These are phyloP conservation scores for Carpinus fangiana DNA, from an alignment of 306 rosid species.

Conservation along the genomic window DNA sequence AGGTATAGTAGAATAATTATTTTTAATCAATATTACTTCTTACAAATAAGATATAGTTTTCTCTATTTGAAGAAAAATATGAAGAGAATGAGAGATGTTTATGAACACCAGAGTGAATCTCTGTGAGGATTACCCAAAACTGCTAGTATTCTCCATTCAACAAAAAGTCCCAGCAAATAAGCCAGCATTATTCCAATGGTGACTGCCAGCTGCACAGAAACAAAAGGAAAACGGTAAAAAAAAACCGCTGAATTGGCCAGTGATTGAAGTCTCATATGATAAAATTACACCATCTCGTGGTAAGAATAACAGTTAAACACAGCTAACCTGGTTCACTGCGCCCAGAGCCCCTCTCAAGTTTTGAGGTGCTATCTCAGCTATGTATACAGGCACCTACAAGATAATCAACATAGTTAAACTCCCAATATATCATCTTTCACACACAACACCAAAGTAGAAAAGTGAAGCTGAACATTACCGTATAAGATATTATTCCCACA, in stretches of 20 bases:
- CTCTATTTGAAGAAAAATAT: not conserved
- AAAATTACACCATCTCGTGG: not conserved
- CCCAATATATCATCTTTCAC: conserved; percentile 21
- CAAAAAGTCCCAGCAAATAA: conserved; percentile 90
- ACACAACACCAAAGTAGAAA: conserved; percentile 23
- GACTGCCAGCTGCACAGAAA: conserved; percentile 72
- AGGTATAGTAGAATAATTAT: not conserved
- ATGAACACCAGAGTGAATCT: conserved; percentile 17
- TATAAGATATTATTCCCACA: conserved; percentile 90
- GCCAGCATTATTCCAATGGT: conserved; percentile 92
- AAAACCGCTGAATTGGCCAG: not conserved
- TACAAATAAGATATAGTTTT: not conserved
- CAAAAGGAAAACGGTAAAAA: conserved; percentile 5
- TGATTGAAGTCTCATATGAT: conserved; percentile 2
- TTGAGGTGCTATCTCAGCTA: conserved; percentile 96
- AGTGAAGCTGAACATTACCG: conserved; percentile 46
- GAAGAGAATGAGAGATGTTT: not conserved
- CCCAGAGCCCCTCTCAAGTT: conserved; percentile 79
- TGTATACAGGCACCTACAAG: conserved; percentile 81
- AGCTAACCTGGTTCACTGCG: conserved; percentile 84
- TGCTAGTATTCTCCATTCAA: conserved; percentile 92
- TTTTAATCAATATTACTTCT: not conserved
- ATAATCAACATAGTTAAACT: conserved; percentile 25
- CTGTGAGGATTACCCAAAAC: conserved; percentile 66
- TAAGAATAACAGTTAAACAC: conserved; percentile 11